Evolutionary conservation across 2,329 filamentous ascomycete genomes (phyloP).

Genomic region (Colletotrichum spinosum): DNA sequence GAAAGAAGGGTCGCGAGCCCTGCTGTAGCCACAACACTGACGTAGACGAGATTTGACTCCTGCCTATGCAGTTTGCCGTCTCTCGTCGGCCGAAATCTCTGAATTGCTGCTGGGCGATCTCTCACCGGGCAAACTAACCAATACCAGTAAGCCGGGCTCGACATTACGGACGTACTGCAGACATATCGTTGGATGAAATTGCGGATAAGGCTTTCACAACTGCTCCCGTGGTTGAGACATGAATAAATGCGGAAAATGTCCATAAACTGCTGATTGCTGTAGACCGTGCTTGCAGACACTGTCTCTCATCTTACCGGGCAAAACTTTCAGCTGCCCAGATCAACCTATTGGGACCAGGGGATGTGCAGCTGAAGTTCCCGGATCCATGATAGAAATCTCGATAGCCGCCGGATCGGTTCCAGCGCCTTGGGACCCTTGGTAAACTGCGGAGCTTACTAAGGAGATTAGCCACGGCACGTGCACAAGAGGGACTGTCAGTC

Average conservation of each 20-base stretch:
- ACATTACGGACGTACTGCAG: slow-evolving; percentile 23
- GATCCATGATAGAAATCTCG: too few species aligned
- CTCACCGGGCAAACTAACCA: background rate
- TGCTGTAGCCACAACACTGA: slow-evolving; percentile 24
- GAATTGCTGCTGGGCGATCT: too few species aligned
- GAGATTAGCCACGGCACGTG: too few species aligned
- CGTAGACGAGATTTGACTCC: slow-evolving; percentile 10
- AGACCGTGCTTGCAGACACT: background rate
- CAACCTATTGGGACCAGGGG: too few species aligned
- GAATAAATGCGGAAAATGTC: background rate
- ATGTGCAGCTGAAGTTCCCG: too few species aligned
- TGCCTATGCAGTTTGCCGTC: background rate
- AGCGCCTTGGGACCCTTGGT: slow-evolving; percentile 8
- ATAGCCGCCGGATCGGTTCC: background rate
- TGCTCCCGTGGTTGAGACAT: slow-evolving; percentile 3
- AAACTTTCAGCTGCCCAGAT: too few species aligned
- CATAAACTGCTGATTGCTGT: background rate
- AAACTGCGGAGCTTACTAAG: too few species aligned
- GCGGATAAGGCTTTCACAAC: background rate
- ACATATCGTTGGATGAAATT: slow-evolving; percentile 6
- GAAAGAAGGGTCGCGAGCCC: background rate
- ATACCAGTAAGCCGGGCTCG: background rate
- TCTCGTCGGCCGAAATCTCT: background rate
- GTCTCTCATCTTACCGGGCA: background rate
- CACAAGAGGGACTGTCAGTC: background rate